Conservation (phyloP, 2,329 filamentous ascomycete species). For the Fusarium xyrophilum region DNA sequence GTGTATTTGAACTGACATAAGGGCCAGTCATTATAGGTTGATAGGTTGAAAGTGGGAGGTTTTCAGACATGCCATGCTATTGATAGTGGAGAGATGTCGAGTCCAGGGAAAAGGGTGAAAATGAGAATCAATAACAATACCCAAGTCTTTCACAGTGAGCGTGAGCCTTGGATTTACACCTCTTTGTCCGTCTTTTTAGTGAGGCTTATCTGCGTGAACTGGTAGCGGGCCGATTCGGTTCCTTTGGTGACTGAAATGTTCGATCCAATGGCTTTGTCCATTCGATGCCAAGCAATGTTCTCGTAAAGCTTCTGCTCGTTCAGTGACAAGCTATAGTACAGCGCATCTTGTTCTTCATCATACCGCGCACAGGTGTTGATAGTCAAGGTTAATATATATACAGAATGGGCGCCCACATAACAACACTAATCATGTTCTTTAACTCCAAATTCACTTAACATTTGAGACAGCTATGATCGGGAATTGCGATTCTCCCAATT, state of each 20-base stretch:
- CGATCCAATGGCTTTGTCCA: not conserved
- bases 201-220: not conserved
- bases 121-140: constrained; percentile 13
- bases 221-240: not conserved
- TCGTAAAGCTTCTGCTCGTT: constrained; percentile 1
- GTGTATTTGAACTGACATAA: not conserved
- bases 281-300: not conserved
- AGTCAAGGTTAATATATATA: constrained; percentile 1
- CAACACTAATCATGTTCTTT: not conserved
- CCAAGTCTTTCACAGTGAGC: not conserved
- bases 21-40: not conserved
- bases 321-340: not conserved
- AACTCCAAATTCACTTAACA: not conserved
- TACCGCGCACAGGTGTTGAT: not conserved
- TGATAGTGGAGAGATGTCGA: not conserved
- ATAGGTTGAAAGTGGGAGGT: not conserved
- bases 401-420: not conserved
- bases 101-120: constrained; percentile 8
- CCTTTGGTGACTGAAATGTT: not conserved
- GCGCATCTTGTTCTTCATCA: not conserved
- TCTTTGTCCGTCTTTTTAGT: not conserved
- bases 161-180: not conserved
- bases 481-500: not conserved
- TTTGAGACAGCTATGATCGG: not conserved
- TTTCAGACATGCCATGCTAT: not conserved